phyloP scores from a whole-genome alignment of 495 filamentous ascomycete species.

The Aspergillus homomorphus region DNA sequence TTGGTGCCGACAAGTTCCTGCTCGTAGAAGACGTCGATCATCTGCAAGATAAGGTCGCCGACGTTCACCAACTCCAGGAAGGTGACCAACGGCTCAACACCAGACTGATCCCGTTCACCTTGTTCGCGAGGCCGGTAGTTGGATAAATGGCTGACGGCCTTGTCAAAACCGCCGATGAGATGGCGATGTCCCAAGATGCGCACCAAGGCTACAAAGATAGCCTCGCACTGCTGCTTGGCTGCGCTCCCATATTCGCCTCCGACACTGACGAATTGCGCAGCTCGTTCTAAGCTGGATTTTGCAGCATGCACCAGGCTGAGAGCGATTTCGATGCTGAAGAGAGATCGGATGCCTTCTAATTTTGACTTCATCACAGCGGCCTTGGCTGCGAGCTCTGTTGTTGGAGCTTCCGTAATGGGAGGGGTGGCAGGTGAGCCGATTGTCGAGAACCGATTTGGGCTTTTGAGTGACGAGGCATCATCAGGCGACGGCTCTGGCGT shows the following conservation, averaged over 20 bases:
- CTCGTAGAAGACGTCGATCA: slow-evolving; percentile 98
- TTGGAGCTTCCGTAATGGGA: slow-evolving; percentile 65
- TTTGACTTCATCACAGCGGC: slow-evolving; percentile 93
- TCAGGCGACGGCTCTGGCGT: slow-evolving; percentile 32
- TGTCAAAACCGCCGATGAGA: slow-evolving; percentile 86
- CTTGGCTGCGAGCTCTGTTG: slow-evolving; percentile 90
- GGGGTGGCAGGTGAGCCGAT: slow-evolving; percentile 45
- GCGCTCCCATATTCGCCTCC: slow-evolving; percentile 77
- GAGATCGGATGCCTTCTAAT: slow-evolving; percentile 84
- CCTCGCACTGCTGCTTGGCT: slow-evolving; percentile 85
- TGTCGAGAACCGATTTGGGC: slow-evolving; percentile 52
- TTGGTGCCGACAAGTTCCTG: slow-evolving; percentile 82
- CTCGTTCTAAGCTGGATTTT: slow-evolving; percentile 85
- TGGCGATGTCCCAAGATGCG: slow-evolving; percentile 83
- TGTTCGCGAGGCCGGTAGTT: slow-evolving; percentile 89
- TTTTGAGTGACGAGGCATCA: slow-evolving; percentile 40
- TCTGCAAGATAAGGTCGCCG: slow-evolving; percentile 96
- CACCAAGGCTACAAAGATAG: slow-evolving; percentile 81
- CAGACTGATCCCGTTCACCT: slow-evolving; percentile 62
- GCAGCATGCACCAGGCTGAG: slow-evolving; percentile 83
- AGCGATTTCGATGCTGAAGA: slow-evolving; percentile 96
- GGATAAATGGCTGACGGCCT: slow-evolving; percentile 85
- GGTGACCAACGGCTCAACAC: slow-evolving; percentile 88
- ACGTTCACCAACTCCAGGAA: slow-evolving; percentile 98
- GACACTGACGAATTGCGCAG: slow-evolving; percentile 73